These are phyloP conservation scores for Aureobasidium leucospermi DNA, from an alignment of 2,329 filamentous ascomycete species.

Conservation along the genomic window DNA sequence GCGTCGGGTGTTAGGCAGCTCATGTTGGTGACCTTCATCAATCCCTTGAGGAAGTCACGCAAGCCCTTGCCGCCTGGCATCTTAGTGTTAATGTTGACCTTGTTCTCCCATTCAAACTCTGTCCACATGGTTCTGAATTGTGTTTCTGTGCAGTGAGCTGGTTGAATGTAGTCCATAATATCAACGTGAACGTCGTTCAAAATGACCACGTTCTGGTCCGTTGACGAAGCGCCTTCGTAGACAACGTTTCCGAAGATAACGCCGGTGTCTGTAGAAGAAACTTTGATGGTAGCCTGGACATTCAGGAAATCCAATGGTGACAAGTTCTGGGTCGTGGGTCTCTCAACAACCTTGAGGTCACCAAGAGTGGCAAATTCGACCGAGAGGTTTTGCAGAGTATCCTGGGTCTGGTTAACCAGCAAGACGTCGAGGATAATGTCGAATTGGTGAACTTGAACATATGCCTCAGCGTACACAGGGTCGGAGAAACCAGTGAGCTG, in stretches of 20 bases:
- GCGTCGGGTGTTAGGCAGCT: conserved; percentile 94
- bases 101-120: conserved; percentile 99
- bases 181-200: conserved; percentile 97
- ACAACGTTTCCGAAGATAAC: conserved; percentile 99
- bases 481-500: conserved; percentile 98
- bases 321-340: conserved; percentile 91
- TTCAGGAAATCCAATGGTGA: conserved; percentile 96
- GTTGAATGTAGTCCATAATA: conserved; percentile 99
- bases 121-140: conserved; percentile 99
- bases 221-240: conserved; percentile 87
- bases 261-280: conserved; percentile 93
- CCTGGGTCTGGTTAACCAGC: conserved; percentile 92
- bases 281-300: conserved; percentile 97
- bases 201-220: conserved; percentile 93
- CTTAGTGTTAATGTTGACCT: conserved; percentile 99
- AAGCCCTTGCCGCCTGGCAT: conserved; percentile 63
- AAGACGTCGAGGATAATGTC: conserved; percentile 96
- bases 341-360: conserved; percentile 94
- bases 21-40: conserved; percentile 99
- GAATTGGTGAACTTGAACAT: conserved; percentile 97
- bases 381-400: conserved; percentile 92
- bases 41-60: conserved; percentile 81
- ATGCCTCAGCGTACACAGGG: conserved; percentile 96
- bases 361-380: conserved; percentile 98
- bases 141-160: conserved; percentile 90